A percentile compares a stretch with the other conserved stretches of the same genome.
Conservation (phyloP, 2,329 filamentous ascomycete species). For the Curvularia lunata region DNA sequence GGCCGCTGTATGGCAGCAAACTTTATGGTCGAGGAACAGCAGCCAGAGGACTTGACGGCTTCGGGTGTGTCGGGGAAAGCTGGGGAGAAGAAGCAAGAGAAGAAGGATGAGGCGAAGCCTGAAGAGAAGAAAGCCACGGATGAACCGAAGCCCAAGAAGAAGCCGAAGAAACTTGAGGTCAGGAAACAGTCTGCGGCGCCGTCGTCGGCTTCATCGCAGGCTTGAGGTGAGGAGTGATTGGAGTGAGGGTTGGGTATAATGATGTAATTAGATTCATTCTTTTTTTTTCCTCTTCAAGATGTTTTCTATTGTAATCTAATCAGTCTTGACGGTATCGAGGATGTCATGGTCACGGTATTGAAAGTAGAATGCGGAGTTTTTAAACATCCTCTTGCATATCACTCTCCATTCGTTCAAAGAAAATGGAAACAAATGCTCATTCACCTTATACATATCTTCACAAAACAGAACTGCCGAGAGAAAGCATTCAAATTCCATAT, state of each 20-base stretch:
- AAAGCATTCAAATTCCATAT: too few species aligned
- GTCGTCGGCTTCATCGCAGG: not conserved
- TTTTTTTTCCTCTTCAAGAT: not conserved
- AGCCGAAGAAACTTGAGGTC: slow-evolving; percentile 48
- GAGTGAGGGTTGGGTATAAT: not conserved
- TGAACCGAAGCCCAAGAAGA: slow-evolving; percentile 42
- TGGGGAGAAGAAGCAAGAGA: not conserved
- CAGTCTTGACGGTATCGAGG: too few species aligned
- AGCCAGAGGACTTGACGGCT: slow-evolving; percentile 31
- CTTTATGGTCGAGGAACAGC: slow-evolving; percentile 47
- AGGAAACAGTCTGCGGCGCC: slow-evolving; percentile 25
- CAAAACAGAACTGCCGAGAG: too few species aligned
- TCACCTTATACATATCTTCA: too few species aligned
- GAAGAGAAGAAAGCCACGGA: slow-evolving; percentile 6
- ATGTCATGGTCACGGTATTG: too few species aligned
- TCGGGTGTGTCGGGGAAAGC: slow-evolving; percentile 8
- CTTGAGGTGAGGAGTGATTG: not conserved
- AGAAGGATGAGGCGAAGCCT: not conserved
- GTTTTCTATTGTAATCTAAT: too few species aligned
- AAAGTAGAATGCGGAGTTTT: too few species aligned
- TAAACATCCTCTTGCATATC: too few species aligned
- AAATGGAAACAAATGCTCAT: too few species aligned
- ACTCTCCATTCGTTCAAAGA: too few species aligned
- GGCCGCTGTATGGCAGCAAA: slow-evolving; percentile 49
- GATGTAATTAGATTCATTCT: not conserved